These are phyloP conservation scores for Beauveria medogensis DNA, from an alignment of 2,329 filamentous ascomycete species.

Conservation along the genomic window DNA sequence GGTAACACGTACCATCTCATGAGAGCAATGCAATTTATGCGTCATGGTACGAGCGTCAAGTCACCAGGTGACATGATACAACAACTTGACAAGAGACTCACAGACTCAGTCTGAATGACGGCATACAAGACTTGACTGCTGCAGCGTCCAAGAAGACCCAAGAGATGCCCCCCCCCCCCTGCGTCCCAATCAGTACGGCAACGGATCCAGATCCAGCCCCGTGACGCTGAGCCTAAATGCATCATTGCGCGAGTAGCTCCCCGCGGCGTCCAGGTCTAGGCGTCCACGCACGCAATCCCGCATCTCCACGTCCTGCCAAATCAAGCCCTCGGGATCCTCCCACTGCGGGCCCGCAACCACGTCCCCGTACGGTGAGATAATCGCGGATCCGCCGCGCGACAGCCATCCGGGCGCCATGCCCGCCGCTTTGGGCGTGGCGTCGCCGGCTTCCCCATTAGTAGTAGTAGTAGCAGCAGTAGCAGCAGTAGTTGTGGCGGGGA, in stretches of 20 bases:
- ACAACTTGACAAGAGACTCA: too few relatives aligned
- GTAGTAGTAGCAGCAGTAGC: not conserved
- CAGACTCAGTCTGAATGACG: too few relatives aligned
- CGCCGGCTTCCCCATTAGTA: not conserved
- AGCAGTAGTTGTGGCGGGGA: not conserved
- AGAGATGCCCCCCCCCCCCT: not conserved
- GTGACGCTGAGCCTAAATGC: slow-evolving; percentile 53
- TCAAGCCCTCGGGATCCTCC: slow-evolving; percentile 64
- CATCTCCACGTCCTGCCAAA: slow-evolving; percentile 71
- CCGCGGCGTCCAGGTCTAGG: slow-evolving; percentile 75
- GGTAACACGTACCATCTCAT: too few relatives aligned
- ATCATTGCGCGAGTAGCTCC: slow-evolving; percentile 73
- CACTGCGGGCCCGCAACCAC: slow-evolving; percentile 74
- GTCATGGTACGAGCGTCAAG: too few relatives aligned
- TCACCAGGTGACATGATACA: too few relatives aligned
- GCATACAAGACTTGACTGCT: too few relatives aligned
- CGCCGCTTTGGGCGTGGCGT: slow-evolving; percentile 13
- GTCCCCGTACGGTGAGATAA: slow-evolving; percentile 72
- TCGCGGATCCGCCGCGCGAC: slow-evolving; percentile 72
- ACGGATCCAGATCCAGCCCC: slow-evolving; percentile 48
- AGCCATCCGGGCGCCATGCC: slow-evolving; percentile 28
- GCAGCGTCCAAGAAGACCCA: not conserved
- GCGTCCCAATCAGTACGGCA: slow-evolving; percentile 40
- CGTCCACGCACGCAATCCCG: slow-evolving; percentile 78
- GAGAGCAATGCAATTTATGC: too few relatives aligned